phyloP scores from a whole-genome alignment of 1,284 basidiomycete genomes.

The Papiliotrema flavescens region DNA sequence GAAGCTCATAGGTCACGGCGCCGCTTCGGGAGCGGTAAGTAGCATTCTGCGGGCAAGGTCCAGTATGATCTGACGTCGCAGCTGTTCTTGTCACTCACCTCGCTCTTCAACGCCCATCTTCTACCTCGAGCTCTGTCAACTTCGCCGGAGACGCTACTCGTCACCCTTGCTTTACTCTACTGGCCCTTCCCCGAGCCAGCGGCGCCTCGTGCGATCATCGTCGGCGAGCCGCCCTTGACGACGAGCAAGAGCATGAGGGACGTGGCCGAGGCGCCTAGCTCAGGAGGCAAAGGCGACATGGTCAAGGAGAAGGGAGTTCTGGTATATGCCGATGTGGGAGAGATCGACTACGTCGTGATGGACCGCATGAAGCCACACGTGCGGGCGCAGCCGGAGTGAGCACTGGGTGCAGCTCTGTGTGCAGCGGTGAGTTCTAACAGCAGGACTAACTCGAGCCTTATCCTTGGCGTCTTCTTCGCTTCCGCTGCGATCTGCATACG shows the following conservation, averaged over 20 bases:
- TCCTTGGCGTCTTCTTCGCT: constrained; percentile 57
- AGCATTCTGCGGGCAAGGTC: neutral
- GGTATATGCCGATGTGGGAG: neutral
- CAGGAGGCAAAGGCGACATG: neutral
- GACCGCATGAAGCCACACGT: constrained; percentile 17
- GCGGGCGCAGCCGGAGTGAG: constrained; percentile 5
- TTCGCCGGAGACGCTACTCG: constrained; percentile 83
- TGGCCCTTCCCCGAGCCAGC: constrained; percentile 56
- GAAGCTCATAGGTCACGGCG: constrained; percentile 59
- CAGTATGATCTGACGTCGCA: constrained; percentile 40
- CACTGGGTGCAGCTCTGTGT: neutral
- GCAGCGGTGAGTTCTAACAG: neutral
- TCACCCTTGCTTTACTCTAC: constrained; percentile 69
- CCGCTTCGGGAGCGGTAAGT: constrained; percentile 65
- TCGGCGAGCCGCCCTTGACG: neutral
- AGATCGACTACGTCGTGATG: constrained; percentile 26
- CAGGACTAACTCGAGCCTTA: constrained; percentile 29
- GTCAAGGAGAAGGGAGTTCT: neutral
- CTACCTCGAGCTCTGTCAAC: constrained; percentile 89
- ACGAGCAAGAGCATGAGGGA: constrained; percentile 1
- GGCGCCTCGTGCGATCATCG: neutral
- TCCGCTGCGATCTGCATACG: constrained; percentile 75
- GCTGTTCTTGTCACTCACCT: constrained; percentile 77
- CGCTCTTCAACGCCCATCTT: constrained; percentile 80
- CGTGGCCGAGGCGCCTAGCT: neutral